Evolutionary conservation across 1,284 basidiomycete genomes (phyloP), one percentile per base, ranked within the genome.

Genomic region (Thelephora terrestris): DNA sequence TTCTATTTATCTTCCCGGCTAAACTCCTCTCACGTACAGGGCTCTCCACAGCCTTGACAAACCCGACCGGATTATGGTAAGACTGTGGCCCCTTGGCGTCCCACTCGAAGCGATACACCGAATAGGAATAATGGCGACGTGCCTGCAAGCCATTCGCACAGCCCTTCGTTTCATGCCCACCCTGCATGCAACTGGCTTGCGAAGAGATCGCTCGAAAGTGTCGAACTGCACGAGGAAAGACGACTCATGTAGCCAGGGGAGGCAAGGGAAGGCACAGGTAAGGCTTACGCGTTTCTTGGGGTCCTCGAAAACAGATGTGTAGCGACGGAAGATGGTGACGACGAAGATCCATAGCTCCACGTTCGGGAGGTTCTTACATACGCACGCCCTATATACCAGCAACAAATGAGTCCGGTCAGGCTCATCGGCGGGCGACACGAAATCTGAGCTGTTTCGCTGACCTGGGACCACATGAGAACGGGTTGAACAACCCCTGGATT

Each of bases 331-430:
- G 52, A 91, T 74, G 0, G 85, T 85, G 16, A 81, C 73, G 48
- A 88, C 66, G 57, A 91, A 88, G 48, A 89, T 74, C 55, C 80
- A 69, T 23, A 90, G 62, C 59, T 91, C 84, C 69, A 90, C 70
- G 52, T 69, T 75, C 4, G 89, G 88, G 35, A 91, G 68, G 61
- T 89, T 89, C 23, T 80, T 72, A 7, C 84, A 82, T 35, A 86
- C 80, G 58, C 85, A 88, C 18, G 78, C 81, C 48, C 83, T 84
- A 47, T 21, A 24, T 43, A 40, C 18, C 10, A 32, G 20, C 27
- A 24, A 51, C 44, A 50, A 49, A 35, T 24, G 32, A 37, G 16
- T 49, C 25, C n/a, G 47, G 18, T n/a, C 35, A 4, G 4, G 5
- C 25, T 27, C 9, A 4, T 27, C 5, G 4, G 25, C 25, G 40